Evolutionary conservation across 768 basidiomycete species (phyloP).

Genomic region (Amanita thiersii): DNA sequence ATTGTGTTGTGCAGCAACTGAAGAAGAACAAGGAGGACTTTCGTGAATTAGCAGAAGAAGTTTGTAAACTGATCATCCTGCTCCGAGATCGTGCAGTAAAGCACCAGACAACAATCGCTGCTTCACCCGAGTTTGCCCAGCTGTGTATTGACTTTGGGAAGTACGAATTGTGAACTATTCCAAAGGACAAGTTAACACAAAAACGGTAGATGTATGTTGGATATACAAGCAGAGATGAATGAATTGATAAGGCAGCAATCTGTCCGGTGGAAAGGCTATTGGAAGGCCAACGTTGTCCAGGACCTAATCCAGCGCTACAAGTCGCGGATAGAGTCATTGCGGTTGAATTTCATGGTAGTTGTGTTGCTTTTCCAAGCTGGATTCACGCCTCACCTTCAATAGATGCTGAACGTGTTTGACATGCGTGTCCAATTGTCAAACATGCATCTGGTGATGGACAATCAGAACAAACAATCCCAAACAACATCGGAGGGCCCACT

Average conservation of each 20-base stretch:
- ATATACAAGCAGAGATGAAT: constrained; percentile 6
- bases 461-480: no score
- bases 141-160: neutral
- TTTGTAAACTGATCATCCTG: constrained; percentile 5
- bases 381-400: no score
- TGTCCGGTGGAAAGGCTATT: constrained; percentile 3
- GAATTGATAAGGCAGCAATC: constrained; percentile 5
- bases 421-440: constrained; percentile 2
- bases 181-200: no score
- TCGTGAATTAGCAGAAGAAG: constrained; percentile 3
- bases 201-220: constrained; percentile 1
- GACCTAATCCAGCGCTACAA: neutral
- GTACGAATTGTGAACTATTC: neutral
- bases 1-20: constrained; percentile 4
- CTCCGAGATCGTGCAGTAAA: constrained; percentile 1
- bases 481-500: no score
- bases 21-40: constrained; percentile 4
- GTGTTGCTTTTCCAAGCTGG: no score
- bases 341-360: constrained; percentile 1
- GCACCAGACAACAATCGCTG: neutral
- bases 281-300: constrained; percentile 2
- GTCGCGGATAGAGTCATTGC: neutral
- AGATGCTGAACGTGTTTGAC: constrained; percentile 2
- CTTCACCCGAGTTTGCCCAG: neutral
- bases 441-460: neutral